These are phyloP conservation scores for Geotrichum europaeum DNA, from an alignment of 1,139 yeast genomes.

Conservation along the genomic window DNA sequence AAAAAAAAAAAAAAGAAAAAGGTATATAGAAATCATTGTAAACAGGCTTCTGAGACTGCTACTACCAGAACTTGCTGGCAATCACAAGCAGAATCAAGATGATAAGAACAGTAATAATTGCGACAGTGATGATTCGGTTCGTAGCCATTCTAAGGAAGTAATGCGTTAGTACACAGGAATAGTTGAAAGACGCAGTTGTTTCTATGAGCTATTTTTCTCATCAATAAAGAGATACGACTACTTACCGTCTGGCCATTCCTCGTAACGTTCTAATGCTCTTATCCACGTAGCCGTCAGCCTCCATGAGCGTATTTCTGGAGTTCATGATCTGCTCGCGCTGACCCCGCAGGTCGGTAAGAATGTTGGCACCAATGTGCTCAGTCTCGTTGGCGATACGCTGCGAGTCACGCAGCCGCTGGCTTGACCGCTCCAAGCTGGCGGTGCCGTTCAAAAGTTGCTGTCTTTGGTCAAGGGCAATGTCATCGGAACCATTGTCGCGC, in stretches of 20 bases:
- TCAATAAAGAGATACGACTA: background rate
- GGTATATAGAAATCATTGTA: background rate
- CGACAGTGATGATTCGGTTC: conserved; percentile 85
- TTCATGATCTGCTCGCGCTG: conserved; percentile 90
- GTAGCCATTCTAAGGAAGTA: conserved; percentile 64
- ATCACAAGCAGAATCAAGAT: conserved; percentile 77
- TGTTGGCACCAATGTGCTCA: conserved; percentile 85
- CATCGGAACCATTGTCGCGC: conserved; percentile 38
- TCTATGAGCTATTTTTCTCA: background rate
- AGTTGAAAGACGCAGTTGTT: background rate
- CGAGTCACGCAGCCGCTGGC: conserved; percentile 78
- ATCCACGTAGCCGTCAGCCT: conserved; percentile 92
- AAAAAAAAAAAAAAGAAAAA: background rate
- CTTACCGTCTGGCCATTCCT: conserved; percentile 69
- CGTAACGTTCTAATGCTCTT: conserved; percentile 79
- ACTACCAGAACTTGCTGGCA: conserved; percentile 76
- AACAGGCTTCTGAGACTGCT: background rate
- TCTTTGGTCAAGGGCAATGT: conserved; percentile 62
- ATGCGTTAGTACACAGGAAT: background rate
- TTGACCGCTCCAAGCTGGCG: conserved; percentile 73
- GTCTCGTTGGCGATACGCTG: conserved; percentile 91
- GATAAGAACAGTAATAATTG: conserved; percentile 86
- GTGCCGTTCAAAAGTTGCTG: conserved; percentile 74
- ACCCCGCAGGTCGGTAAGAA: conserved; percentile 79
- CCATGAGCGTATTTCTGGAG: conserved; percentile 74